A percentile compares a stretch with the other conserved stretches of the same genome.
Evolutionary conservation across 768 basidiomycete species (phyloP).

Genomic region (Arthromyces matolae): DNA sequence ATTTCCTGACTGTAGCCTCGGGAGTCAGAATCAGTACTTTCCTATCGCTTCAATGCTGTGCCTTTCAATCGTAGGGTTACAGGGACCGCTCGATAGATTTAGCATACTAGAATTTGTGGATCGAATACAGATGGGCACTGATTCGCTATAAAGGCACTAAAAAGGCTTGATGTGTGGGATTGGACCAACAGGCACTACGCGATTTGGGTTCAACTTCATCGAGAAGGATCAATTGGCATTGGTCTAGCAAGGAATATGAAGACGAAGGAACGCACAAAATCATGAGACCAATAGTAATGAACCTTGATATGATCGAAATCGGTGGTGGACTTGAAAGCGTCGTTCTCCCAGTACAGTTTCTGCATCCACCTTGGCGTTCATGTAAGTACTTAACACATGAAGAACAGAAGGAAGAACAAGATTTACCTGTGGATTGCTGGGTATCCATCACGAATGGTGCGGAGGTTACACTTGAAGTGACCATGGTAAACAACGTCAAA

Average conservation of each 20-base stretch:
- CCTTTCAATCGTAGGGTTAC: too few species aligned
- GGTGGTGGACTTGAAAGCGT: slow-evolving; percentile 83
- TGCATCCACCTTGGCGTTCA: slow-evolving; percentile 59
- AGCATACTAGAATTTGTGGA: too few species aligned
- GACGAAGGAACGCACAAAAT: slow-evolving; percentile 27
- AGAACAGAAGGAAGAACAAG: slow-evolving; percentile 3
- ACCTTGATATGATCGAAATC: slow-evolving; percentile 87
- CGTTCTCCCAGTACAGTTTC: slow-evolving; percentile 85
- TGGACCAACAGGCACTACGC: slow-evolving; percentile 74
- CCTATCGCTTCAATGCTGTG: too few species aligned
- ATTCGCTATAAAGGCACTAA: too few species aligned
- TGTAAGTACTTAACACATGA: neutral
- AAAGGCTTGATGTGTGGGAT: slow-evolving; percentile 61
- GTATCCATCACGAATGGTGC: slow-evolving; percentile 81
- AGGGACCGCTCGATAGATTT: too few species aligned
- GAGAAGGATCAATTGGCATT: too few species aligned
- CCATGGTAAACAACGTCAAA: slow-evolving; percentile 87
- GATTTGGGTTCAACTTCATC: slow-evolving; percentile 65
- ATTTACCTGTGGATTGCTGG: slow-evolving; percentile 69
- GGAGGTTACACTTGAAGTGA: slow-evolving; percentile 92
- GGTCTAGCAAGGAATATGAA: neutral
- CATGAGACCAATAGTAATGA: slow-evolving; percentile 65
- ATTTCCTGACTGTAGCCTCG: too few species aligned
- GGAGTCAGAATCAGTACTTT: too few species aligned
- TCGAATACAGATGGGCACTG: neutral